Conservation (phyloP, 768 basidiomycete genomes). For the Trametes cubensis region DNA sequence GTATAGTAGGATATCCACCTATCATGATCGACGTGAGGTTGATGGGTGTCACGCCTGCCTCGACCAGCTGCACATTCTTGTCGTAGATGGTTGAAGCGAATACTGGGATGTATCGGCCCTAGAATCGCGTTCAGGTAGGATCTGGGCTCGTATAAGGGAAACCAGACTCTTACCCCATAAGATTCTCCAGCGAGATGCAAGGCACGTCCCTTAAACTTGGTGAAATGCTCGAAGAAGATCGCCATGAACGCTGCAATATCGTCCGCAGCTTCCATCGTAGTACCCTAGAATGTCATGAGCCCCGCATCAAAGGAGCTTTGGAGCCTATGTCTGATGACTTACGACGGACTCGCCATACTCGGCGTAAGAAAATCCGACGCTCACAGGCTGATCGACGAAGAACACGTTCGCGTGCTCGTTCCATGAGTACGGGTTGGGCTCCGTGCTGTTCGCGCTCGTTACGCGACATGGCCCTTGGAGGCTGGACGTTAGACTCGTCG, state of each 20-base stretch:
- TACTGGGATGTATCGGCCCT: slow-evolving; percentile 57
- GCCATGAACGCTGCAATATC: slow-evolving; percentile 73
- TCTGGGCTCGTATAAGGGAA: neutral
- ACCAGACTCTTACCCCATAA: slow-evolving; percentile 45
- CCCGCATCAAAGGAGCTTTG: too few relatives aligned
- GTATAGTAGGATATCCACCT: slow-evolving; percentile 34
- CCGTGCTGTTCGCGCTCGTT: slow-evolving; percentile 50
- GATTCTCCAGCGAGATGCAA: slow-evolving; percentile 50
- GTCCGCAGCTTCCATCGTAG: slow-evolving; percentile 66
- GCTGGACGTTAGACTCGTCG: slow-evolving; percentile 11
- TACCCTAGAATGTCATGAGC: slow-evolving; percentile 44
- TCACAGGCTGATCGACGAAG: slow-evolving; percentile 47
- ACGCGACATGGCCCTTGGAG: slow-evolving; percentile 72
- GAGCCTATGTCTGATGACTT: slow-evolving; percentile 26
- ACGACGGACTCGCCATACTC: slow-evolving; percentile 65
- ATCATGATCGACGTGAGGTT: slow-evolving; percentile 55
- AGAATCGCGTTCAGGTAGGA: neutral
- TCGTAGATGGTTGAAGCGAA: slow-evolving; percentile 54
- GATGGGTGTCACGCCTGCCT: slow-evolving; percentile 51
- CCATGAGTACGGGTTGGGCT: slow-evolving; percentile 64
- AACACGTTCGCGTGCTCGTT: slow-evolving; percentile 64
- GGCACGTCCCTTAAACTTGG: slow-evolving; percentile 64
- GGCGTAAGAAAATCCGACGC: slow-evolving; percentile 45
- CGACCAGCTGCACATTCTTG: slow-evolving; percentile 44
- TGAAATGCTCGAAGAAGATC: slow-evolving; percentile 77